Percentiles rank a stretch among this genome's conserved stretches.
Evolutionary conservation across 2,329 filamentous ascomycete species (phyloP).

Genomic region (Fusarium protoensiforme): DNA sequence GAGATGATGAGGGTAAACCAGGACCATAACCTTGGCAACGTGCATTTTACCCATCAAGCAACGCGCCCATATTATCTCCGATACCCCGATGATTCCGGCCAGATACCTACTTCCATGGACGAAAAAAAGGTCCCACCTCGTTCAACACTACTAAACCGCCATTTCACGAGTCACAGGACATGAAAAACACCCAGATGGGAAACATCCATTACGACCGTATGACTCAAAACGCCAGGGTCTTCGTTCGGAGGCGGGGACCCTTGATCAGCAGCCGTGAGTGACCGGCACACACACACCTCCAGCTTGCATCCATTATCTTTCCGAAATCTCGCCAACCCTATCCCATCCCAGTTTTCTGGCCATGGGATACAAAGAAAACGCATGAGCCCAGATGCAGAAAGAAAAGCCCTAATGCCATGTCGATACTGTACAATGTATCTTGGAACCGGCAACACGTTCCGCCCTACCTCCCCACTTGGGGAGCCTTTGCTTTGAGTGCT

Average conservation of each 20-base stretch:
- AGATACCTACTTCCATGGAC: not conserved
- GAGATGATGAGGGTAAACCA: not conserved
- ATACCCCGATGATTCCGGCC: constrained; percentile 21
- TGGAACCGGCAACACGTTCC: not conserved
- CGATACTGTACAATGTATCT: not conserved
- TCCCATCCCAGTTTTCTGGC: not conserved
- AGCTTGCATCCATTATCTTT: not conserved
- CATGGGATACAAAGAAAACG: not conserved
- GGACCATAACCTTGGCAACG: constrained; percentile 18
- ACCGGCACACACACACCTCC: not conserved
- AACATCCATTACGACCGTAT: not conserved
- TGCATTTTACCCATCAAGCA: not conserved
- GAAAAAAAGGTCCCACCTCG: not conserved
- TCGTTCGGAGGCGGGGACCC: not conserved
- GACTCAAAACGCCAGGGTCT: constrained; percentile 17
- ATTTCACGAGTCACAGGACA: constrained; percentile 19
- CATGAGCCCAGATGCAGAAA: not conserved
- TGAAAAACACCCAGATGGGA: not conserved
- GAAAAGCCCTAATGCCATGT: not conserved
- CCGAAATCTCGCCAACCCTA: constrained; percentile 3
- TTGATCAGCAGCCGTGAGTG: not conserved
- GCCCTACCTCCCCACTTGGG: not conserved
- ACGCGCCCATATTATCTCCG: constrained; percentile 10
- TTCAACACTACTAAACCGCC: not conserved
- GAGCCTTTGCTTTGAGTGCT: not conserved